Conservation (phyloP, 139 green algal genomes). For the Chlorella vulgaris region DNA sequence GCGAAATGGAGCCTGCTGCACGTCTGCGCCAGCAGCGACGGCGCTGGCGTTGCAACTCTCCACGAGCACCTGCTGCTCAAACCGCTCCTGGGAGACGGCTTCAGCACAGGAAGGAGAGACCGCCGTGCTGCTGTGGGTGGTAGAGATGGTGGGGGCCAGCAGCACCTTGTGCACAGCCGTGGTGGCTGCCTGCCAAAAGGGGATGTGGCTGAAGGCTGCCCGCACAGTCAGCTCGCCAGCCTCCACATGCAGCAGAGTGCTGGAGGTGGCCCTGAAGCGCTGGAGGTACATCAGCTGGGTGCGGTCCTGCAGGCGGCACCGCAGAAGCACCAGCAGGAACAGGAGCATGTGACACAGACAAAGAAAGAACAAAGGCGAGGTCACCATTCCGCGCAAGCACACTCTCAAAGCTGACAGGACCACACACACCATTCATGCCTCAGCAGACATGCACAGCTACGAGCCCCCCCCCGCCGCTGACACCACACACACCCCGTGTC, state of each 20-base stretch:
- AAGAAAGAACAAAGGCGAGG: too few species aligned
- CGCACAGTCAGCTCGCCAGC: conserved; percentile 57
- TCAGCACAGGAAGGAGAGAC: too few species aligned
- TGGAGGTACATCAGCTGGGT: conserved; percentile 38
- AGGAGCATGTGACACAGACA: too few species aligned
- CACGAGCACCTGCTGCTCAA: background rate
- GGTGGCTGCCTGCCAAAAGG: conserved; percentile 59
- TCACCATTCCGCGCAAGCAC: too few species aligned
- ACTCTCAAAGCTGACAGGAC: too few species aligned
- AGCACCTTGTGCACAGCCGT: conserved; percentile 38
- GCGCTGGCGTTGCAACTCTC: background rate
- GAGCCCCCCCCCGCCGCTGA: too few species aligned
- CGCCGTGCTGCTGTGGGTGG: conserved; percentile 12
- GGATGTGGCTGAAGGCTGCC: conserved; percentile 74
- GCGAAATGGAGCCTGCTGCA: conserved; percentile 34
- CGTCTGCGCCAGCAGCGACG: background rate
- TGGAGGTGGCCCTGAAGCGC: conserved; percentile 28
- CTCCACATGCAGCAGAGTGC: conserved; percentile 43
- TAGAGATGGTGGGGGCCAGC: background rate
- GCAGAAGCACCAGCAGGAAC: too few species aligned
- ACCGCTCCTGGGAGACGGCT: background rate
- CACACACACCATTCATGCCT: too few species aligned
- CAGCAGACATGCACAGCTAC: too few species aligned
- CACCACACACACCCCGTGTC: too few species aligned
- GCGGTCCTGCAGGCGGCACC: conserved; percentile 23